Evolutionary conservation across 352 stramenopile species (phyloP).

Genomic region (Thraustochytrium striatum): DNA sequence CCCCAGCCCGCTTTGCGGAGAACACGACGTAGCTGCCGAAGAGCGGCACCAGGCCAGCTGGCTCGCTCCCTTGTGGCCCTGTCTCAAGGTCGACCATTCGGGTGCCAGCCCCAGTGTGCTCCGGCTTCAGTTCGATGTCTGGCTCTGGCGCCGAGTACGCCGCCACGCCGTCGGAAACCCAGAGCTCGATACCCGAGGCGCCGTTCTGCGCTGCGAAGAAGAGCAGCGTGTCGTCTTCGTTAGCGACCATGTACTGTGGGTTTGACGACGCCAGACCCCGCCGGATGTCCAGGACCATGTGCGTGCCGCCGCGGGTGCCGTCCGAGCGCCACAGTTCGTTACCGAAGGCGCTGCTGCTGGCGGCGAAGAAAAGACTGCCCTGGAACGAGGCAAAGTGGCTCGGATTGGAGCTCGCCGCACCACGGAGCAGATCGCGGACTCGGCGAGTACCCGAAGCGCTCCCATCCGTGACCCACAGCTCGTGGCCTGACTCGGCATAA

Average conservation of each 20-base stretch:
- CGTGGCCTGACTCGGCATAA: slow-evolving; percentile 53
- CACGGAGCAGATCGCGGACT: slow-evolving; percentile 60
- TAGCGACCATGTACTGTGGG: slow-evolving; percentile 61
- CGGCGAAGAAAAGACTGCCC: slow-evolving; percentile 60
- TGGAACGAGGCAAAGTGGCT: slow-evolving; percentile 59
- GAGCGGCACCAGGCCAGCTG: neutral
- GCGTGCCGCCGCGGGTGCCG: slow-evolving; percentile 60
- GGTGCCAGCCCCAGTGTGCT: neutral
- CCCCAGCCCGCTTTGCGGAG: slow-evolving; percentile 55
- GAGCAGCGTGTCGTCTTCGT: slow-evolving; percentile 51
- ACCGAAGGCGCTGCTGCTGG: slow-evolving; percentile 56
- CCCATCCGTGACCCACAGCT: slow-evolving; percentile 78
- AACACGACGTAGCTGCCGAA: slow-evolving; percentile 57
- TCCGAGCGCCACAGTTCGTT: slow-evolving; percentile 71
- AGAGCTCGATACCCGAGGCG: slow-evolving; percentile 49
- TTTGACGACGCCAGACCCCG: slow-evolving; percentile 60
- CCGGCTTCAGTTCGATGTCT: neutral
- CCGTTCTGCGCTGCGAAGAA: slow-evolving; percentile 56
- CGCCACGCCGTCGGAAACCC: slow-evolving; percentile 41
- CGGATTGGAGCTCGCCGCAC: slow-evolving; percentile 57
- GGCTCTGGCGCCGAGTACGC: neutral
- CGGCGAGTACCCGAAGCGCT: slow-evolving; percentile 63
- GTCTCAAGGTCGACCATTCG: slow-evolving; percentile 29
- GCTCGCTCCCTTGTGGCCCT: neutral
- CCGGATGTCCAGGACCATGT: slow-evolving; percentile 66